These are phyloP conservation scores for Talaromyces albobiverticillius DNA, from an alignment of 2,329 filamentous ascomycete species.

Conservation along the genomic window DNA sequence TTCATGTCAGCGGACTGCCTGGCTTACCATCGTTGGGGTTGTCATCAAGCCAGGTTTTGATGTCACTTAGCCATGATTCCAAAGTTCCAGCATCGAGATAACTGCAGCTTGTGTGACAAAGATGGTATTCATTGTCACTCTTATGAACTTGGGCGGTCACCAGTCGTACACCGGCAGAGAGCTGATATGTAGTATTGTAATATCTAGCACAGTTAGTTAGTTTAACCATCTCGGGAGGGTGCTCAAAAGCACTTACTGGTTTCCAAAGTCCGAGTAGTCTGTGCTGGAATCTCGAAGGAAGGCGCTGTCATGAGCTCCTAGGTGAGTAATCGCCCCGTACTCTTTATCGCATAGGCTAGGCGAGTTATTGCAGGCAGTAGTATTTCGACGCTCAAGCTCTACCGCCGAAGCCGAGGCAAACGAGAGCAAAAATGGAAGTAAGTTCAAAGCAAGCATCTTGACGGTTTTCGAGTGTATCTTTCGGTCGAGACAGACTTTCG, in stretches of 20 bases:
- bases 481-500: too few relatives aligned
- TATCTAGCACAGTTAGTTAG: slow-evolving; percentile 26
- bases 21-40: slow-evolving; percentile 61
- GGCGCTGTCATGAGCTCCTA: slow-evolving; percentile 72
- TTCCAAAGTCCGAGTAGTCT: slow-evolving; percentile 62
- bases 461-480: not conserved
- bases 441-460: slow-evolving; percentile 27
- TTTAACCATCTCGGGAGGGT: too few relatives aligned
- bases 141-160: slow-evolving; percentile 71
- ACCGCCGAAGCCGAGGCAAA: slow-evolving; percentile 25
- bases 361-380: slow-evolving; percentile 74
- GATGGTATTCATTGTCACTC: slow-evolving; percentile 55
- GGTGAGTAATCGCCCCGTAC: slow-evolving; percentile 74
- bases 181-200: slow-evolving; percentile 67
- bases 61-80: slow-evolving; percentile 59
- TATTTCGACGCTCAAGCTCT: slow-evolving; percentile 22
- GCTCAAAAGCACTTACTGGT: slow-evolving; percentile 59
- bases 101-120: slow-evolving; percentile 68
- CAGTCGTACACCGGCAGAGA: slow-evolving; percentile 68
- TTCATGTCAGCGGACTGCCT: not conserved
- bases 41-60: slow-evolving; percentile 66
- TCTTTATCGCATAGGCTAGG: slow-evolving; percentile 66
- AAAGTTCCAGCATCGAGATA: slow-evolving; percentile 68
- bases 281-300: slow-evolving; percentile 66
- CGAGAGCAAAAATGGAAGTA: slow-evolving; percentile 31